Evolutionary conservation across 2,329 filamentous ascomycete genomes (phyloP), one percentile per base, ranked within the genome.

Genomic region (Bipolaris oryzae): DNA sequence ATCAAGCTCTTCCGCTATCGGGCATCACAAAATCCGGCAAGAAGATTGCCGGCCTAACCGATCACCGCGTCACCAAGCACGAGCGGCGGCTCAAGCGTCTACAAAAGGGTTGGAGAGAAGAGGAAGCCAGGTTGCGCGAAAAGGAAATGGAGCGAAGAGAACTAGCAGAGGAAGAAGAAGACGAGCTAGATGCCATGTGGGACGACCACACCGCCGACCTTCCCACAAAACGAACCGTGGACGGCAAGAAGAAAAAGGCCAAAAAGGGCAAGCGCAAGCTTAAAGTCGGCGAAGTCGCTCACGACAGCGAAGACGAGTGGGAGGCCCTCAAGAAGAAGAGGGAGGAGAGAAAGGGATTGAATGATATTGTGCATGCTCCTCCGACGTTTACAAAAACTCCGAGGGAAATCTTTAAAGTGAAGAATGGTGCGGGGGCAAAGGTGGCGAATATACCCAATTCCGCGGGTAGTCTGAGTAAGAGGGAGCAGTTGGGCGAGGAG

Each of bases 61-160:
- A 87, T 16, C 84, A 85, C 61, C 83, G 86, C 7, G 63, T 76
- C 49, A 97, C 93, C 5, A 89, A 88, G 74, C 95, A 93, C 70
- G 93, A 97, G 78, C 89, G 87, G 73, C 88, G 89, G 63, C 88
- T 97, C 57, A 81, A 83, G 48, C 81, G 81, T 47, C 76, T 88
- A 72, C 85, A 87, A 62, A 75, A 76, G 7, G 79, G 83, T 20
- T 88, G 86, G 85, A 80, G 84, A 31, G 78, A 82, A 58, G 81
- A 82, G 44, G 83, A 85, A 31, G 78, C 72, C 18, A 73, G 76
- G 53, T 77, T 82, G 81, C 87, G 88, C 67, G 90, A 90, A 70
- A 83, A 91, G 62, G 91, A 93, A 73, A 88, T 89, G 42, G 90
- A 94, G 65, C 92, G 90, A 84, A 81, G 84, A 50, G 87, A 87